A percentile compares a stretch with the other conserved stretches of the same genome.
Evolutionary conservation across 2,329 filamentous ascomycete species (phyloP).

Genomic region (Pestalotiopsis sp.): DNA sequence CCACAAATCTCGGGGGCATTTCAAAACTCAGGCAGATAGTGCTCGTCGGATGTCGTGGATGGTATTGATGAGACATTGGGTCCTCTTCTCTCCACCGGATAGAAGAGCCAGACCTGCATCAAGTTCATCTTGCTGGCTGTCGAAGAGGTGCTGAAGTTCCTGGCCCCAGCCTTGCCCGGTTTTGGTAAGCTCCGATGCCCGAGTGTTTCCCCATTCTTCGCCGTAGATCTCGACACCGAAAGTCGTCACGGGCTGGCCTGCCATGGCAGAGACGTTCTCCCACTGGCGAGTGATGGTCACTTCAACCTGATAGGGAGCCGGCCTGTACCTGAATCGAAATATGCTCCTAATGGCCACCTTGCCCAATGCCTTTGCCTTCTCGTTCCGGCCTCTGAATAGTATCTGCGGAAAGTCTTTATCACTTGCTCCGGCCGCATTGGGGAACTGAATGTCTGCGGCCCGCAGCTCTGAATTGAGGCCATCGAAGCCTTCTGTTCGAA

Average conservation of each 20-base stretch:
- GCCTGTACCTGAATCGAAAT: slow-evolving; percentile 35
- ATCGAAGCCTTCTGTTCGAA: slow-evolving; percentile 23
- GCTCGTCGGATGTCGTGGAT: slow-evolving; percentile 15
- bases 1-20: not conserved
- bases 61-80: slow-evolving; percentile 13
- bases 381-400: slow-evolving; percentile 14
- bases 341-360: slow-evolving; percentile 33
- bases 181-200: slow-evolving; percentile 9
- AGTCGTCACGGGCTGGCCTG: slow-evolving; percentile 21
- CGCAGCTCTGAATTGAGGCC: slow-evolving; percentile 25
- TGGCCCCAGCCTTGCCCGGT: slow-evolving; percentile 25
- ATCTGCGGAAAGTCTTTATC: slow-evolving; percentile 31
- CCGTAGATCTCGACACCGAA: slow-evolving; percentile 33
- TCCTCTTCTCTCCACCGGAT: slow-evolving; percentile 1
- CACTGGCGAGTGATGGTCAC: slow-evolving; percentile 38
- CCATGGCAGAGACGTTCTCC: slow-evolving; percentile 24
- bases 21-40: not conserved
- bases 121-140: not conserved
- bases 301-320: slow-evolving; percentile 35
- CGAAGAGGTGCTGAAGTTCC: slow-evolving; percentile 27
- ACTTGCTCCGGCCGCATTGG: slow-evolving; percentile 13
- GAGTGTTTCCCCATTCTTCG: slow-evolving; percentile 32
- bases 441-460: slow-evolving; percentile 23
- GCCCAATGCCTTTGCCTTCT: slow-evolving; percentile 25
- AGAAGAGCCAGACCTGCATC: not conserved